Evolutionary conservation across 345 rosid genomes (phyloP), one percentile per base, ranked within the genome.

Genomic region (Arabis alpina): DNA sequence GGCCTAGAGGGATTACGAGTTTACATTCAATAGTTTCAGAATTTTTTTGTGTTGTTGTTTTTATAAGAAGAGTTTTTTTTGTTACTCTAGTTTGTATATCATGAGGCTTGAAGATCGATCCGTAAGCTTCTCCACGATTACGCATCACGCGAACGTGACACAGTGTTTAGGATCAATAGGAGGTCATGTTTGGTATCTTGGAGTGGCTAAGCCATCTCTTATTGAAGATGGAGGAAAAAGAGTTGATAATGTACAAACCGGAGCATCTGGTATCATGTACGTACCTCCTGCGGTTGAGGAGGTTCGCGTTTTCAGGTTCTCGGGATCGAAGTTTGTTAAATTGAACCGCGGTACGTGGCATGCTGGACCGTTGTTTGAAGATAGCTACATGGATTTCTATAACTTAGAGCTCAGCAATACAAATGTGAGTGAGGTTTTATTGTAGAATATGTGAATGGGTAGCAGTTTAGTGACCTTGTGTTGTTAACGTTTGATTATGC

Each of bases 81-180:
- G 50, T 53, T 16, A 14, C 25, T 8, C 1, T 40, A 88, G 97
- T 72, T 84, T 92, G 53, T 84, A 89, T 65, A 79, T 86, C 2
- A 84, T 92, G 88, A 77, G 59, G 50, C 76, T 93, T 12, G 32
- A 76, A 47, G 68, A 75, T n/a, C 65, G 80, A 27, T 68, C 90
- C 0, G 81, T 80, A 12, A 41, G 63, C 67, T 90, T 90, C 66
- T 71, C 84, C 10, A 43, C 43, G 0, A 86, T 93, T 13, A 86
- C 90, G 0, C 98, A 93, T 71, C 98, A 90, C 66, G 96, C 97
- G 0, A 83, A 83, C 19, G 96, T 93, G 67, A 90, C 96, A 6
- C 93, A 93, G 77, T 87, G 96, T 83, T 86, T 93, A 6, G 97
- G 98, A 68, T 78, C 98, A 14, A 64, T 88, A 19, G 92, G 93